Percentiles rank a stretch among this genome's conserved stretches.
These are phyloP conservation scores for Phaeosphaeria sp. DNA, from an alignment of 2,329 filamentous ascomycete genomes.

Conservation along the genomic window DNA sequence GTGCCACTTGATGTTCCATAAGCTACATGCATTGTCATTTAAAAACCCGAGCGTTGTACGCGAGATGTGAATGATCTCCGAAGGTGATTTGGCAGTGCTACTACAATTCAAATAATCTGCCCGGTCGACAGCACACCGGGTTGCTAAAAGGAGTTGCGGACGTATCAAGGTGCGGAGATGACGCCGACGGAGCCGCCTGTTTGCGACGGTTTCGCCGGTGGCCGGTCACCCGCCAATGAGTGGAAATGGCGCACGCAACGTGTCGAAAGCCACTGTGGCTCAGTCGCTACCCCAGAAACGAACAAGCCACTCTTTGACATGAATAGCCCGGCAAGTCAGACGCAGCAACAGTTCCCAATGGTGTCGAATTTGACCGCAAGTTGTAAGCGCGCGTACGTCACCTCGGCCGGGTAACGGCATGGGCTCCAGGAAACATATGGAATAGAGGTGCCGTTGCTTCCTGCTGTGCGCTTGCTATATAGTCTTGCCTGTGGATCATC, in stretches of 20 bases:
- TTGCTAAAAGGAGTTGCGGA: background rate
- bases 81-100: background rate
- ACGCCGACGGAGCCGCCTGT: background rate
- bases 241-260: slow-evolving; percentile 11
- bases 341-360: slow-evolving; percentile 1
- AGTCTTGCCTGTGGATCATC: background rate
- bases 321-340: background rate
- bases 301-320: background rate
- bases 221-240: background rate
- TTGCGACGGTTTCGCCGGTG: background rate
- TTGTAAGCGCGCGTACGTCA: slow-evolving; percentile 10
- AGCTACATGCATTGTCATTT: background rate
- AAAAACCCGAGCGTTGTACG: background rate
- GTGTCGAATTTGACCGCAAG: background rate
- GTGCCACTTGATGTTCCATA: background rate
- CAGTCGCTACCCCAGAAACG: slow-evolving; percentile 1
- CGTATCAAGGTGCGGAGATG: background rate
- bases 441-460: slow-evolving; percentile 3
- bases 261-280: slow-evolving; percentile 11
- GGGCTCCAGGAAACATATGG: background rate
- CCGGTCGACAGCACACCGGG: background rate
- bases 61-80: background rate
- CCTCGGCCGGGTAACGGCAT: slow-evolving; percentile 6
- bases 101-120: background rate
- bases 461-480: slow-evolving; percentile 2